Base-by-base conservation (phyloP, 768 basidiomycete species). In the Trametes meyenii region DNA sequence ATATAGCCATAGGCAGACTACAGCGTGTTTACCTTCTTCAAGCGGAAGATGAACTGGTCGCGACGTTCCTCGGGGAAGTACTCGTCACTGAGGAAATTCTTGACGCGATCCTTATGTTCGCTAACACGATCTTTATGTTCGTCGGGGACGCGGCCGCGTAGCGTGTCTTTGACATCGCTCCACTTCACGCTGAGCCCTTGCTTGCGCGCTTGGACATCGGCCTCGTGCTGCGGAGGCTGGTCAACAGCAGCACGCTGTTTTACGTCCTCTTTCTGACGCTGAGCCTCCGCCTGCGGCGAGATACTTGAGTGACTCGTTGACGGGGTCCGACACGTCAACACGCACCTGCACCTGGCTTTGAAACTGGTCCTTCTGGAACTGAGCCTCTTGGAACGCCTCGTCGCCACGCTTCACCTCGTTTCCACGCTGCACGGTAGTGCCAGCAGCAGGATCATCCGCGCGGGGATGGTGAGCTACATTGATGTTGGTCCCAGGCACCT, bases 11-110 rank as follows among this genome's bases (percentile, higher is more conserved):
- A 38, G 1, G 13, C 57, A 17, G 5, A 16, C 12, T 13, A 23
- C 24, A 35, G n/a, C 4, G 6, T 1, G n/a, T 1, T 26, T 10
- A 58, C 66, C 85, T 98, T 98, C 82, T 98, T 98, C 14, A 86
- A 82, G 16, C 96, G 85, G 79, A 88, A 96, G 71, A 98, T 90
- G 75, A 94, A 97, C 71, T 93, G 93, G 57, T 96, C 93, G 24
- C 93, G 83, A 24, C 96, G 81, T 75, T 95, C 95, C 67, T 89
- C 80, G 0, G 96, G 95, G 81, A 97, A 95, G 67, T 88, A 90
- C 51, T 96, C 91, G 45, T 95, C 92, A 19, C 77, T 76, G 57
- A 97, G 67, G 75, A 92, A 90, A 40, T 86, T 79, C 69, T 84
- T 85, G 33, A 84, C 81, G 14, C 82, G 80, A 45, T 89, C 80